A percentile compares a stretch with the other conserved stretches of the same genome.
Evolutionary conservation across 345 rosid species (phyloP).

Genomic region (Microthlaspi erraticum): DNA sequence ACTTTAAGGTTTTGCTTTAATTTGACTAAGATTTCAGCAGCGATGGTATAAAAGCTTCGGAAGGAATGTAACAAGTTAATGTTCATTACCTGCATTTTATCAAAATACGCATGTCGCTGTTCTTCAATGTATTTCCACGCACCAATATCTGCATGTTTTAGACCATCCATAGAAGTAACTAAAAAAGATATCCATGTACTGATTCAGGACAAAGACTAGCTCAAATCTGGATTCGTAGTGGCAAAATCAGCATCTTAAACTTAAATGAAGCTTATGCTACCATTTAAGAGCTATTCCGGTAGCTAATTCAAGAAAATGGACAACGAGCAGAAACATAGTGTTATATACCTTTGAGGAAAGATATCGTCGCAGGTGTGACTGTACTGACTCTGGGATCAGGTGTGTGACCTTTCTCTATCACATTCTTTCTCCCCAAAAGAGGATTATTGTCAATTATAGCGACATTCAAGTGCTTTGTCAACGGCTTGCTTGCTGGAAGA

Average conservation of each 20-base stretch:
- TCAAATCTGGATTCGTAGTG: background rate
- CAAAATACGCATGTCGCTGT: slow-evolving; percentile 89
- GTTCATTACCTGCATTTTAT: slow-evolving; percentile 82
- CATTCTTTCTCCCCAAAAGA: slow-evolving; percentile 55
- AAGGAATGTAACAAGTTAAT: background rate
- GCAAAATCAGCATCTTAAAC: slow-evolving; percentile 16
- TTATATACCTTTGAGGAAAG: slow-evolving; percentile 78
- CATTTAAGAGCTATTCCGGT: background rate
- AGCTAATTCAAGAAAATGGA: slow-evolving; percentile 9
- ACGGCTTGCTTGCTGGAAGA: slow-evolving; percentile 75
- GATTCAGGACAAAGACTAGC: background rate
- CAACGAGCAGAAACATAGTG: background rate
- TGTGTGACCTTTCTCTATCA: slow-evolving; percentile 63
- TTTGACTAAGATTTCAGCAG: background rate
- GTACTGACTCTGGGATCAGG: slow-evolving; percentile 98
- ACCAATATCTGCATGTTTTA: slow-evolving; percentile 65
- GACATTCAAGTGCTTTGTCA: slow-evolving; percentile 82
- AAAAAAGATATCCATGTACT: background rate
- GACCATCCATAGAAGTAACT: background rate
- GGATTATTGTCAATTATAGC: slow-evolving; percentile 90
- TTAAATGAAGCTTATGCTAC: slow-evolving; percentile 5
- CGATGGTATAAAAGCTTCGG: slow-evolving; percentile 4
- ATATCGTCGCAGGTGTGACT: slow-evolving; percentile 83
- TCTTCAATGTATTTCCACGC: slow-evolving; percentile 87
- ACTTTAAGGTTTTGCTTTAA: background rate